Conservation (phyloP, 495 filamentous ascomycete species). For the Niebla homalea region DNA sequence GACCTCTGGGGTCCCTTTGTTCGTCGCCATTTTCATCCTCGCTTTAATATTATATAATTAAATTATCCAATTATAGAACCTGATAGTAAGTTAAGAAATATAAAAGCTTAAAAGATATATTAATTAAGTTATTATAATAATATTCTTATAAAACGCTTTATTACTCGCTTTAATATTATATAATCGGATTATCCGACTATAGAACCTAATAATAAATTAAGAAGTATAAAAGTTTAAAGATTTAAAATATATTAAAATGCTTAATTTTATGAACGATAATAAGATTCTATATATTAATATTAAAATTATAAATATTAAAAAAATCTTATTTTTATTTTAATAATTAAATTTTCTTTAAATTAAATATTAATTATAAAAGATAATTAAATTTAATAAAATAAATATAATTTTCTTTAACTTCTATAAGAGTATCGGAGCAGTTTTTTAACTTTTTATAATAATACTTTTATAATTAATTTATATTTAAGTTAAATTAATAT, state of each 20-base stretch:
- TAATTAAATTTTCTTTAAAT: background rate
- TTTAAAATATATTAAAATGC: too few relatives aligned
- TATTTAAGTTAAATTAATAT: background rate
- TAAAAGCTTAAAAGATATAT: background rate
- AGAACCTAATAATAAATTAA: too few relatives aligned
- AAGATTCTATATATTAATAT: background rate
- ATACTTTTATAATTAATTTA: background rate
- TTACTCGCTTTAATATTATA: too few relatives aligned
- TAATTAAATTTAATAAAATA: background rate
- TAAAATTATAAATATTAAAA: background rate
- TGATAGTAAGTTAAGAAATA: too few relatives aligned
- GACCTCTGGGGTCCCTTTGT: too few relatives aligned
- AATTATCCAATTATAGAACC: background rate
- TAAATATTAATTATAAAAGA: background rate
- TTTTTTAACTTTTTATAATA: slow-evolving; percentile 1
- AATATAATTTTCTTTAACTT: background rate
- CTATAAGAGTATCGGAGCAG: background rate
- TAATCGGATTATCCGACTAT: too few relatives aligned
- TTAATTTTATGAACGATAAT: too few relatives aligned
- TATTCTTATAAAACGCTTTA: too few relatives aligned
- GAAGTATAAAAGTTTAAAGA: too few relatives aligned
- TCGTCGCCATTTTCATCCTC: too few relatives aligned
- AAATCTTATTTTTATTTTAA: background rate
- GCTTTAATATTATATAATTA: background rate
- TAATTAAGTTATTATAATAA: too few relatives aligned